Conservation (phyloP, 495 filamentous ascomycete species). For the Penicillium cinerascens region DNA sequence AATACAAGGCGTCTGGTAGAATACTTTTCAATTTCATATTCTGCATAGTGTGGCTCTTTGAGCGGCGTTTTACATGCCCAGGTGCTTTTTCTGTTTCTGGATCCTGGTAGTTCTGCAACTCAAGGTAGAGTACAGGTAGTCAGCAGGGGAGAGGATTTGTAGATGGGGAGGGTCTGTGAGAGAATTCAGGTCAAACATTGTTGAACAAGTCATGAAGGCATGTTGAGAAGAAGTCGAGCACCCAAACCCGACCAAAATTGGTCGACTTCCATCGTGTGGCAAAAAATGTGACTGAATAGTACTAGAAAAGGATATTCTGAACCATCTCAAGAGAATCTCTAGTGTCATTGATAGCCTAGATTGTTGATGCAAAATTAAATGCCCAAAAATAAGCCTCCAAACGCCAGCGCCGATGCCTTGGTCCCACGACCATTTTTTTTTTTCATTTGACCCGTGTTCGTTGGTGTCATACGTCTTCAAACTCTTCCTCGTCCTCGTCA, state of each 20-base stretch:
- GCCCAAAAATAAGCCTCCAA: neutral
- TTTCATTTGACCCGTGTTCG: neutral
- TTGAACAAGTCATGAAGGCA: no score
- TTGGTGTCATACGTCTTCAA: slow-evolving; percentile 43
- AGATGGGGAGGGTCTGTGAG: no score
- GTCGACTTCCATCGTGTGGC: no score
- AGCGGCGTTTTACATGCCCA: neutral
- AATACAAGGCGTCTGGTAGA: slow-evolving; percentile 2
- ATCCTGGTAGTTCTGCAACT: neutral
- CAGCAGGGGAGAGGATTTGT: no score
- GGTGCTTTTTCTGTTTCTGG: neutral
- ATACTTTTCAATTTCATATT: no score
- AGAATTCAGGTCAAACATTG: no score
- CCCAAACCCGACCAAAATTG: no score
- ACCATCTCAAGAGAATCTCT: no score
- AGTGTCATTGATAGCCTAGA: neutral
- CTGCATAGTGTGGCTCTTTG: neutral
- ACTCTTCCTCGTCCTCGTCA: slow-evolving; percentile 54
- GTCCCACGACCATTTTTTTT: neutral
- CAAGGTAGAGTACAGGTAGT: no score
- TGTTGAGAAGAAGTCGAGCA: no score
- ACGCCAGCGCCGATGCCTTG: slow-evolving; percentile 13
- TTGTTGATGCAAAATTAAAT: neutral
- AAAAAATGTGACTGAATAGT: no score
- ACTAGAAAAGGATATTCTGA: no score